phyloP scores from a whole-genome alignment of 208 protist genomes.

The Trypanosoma conorhini region DNA sequence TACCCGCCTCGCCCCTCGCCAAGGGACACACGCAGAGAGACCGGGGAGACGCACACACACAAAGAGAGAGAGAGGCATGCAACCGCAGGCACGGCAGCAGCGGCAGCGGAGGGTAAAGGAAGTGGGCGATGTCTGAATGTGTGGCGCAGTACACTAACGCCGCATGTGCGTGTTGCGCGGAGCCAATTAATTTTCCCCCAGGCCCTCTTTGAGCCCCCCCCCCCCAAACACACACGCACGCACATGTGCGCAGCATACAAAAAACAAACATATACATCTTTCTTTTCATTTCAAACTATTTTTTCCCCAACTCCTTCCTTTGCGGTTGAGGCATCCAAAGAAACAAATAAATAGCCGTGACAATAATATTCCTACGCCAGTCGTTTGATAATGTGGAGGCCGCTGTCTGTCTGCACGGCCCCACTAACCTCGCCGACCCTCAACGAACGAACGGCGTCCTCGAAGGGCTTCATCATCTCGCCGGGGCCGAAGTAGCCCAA shows the following conservation, averaged over 20 bases:
- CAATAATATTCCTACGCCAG: conserved; percentile 51
- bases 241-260: not conserved
- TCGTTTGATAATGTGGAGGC: conserved; percentile 92
- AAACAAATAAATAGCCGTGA: conserved; percentile 10
- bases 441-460: conserved; percentile 83
- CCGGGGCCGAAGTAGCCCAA: conserved; percentile 88
- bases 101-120: too few species aligned
- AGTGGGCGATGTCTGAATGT: not conserved
- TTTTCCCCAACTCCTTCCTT: not conserved
- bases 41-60: too few species aligned
- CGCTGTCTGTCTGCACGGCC: conserved; percentile 88
- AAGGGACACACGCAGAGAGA: too few species aligned
- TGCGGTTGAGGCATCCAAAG: not conserved
- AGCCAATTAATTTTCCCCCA: not conserved
- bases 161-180: not conserved
- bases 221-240: not conserved
- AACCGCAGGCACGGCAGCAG: not conserved
- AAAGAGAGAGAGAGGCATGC: not conserved
- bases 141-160: not conserved
- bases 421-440: conserved; percentile 84
- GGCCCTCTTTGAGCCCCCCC: not conserved
- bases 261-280: not conserved
- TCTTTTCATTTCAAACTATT: not conserved
- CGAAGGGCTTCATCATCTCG: conserved; percentile 95
- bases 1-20: too few species aligned